Evolutionary conservation across 148 eudicot species (phyloP), one percentile per base, ranked within the genome.

Genomic region (Nepenthes mirabilis): DNA sequence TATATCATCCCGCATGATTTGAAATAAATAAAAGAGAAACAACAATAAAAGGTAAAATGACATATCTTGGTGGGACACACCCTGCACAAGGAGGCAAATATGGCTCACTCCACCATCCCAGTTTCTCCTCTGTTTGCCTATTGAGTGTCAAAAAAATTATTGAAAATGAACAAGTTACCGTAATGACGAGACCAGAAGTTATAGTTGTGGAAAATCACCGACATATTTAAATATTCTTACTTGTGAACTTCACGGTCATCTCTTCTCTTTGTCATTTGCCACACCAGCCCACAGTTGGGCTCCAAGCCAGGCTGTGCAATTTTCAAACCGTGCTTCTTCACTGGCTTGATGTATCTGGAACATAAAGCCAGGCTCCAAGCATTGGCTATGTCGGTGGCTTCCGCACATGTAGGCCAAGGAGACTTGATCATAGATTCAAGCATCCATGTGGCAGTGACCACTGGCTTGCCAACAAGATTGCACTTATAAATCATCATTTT

Each of bases 271-370:
- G 98, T 93, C 87, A 93, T 82, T 68, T 68, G 69, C 91, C 96
- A 89, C 8, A 86, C 78, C 34, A 76, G 37, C 33, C 76, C 74
- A 23, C 52, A 69, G 10, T 57, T 53, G 35, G 79, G 81, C 48
- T 82, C 88, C 71, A 93, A 55, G 64, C 85, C 98, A 3, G 99
- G 99, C 75, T 93, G 99, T 47, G 99, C 88, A 73, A 93, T 93
- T 72, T 93, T 96, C 74, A 93, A 60, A 1, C 89, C 85, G n/a
- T 93, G 80, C 68, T 93, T 93, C 80, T 72, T 82, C 65, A 81
- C 83, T 77, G 89, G 76, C 36, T 78, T 78, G 54, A 93, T 69
- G 76, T 88, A 93, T 59, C 99, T 93, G 74, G 49, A 71, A 63
- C 47, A 23, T 23, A 23, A 23, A 23, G 23, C 23, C 23, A 23